Base-by-base conservation (phyloP, 306 rosid genomes). In the Rosa lucieae region DNA sequence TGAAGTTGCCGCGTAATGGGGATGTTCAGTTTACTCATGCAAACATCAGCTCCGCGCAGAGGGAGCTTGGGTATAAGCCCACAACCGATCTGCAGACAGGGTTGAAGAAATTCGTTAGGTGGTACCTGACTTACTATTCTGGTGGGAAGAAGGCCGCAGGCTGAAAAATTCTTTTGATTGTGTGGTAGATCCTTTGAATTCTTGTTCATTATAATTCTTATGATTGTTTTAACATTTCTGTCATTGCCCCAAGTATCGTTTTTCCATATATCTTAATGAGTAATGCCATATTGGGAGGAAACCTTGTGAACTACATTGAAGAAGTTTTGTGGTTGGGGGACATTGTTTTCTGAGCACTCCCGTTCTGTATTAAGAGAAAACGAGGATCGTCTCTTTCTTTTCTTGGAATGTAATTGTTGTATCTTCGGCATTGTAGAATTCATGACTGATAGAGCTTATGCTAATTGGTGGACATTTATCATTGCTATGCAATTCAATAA, bases 1-100 rank as follows among this genome's bases (percentile, higher is more conserved):
- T 91, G 96, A 90, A 70, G 87, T 78, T 95, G 94, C 99, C 99
- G 0, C 85, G 94, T 66, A 95, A 95, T 63, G 99, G 99, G 67
- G 99, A 95, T 48, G 99, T 95, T 76, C 99, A 83, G 66, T 95
- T 85, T 75, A 95, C 99, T 70, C 99, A 95, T 35, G 99, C 99
- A 7, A 95, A 95, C 70, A 95, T 95, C 72, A 95, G 99, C 85
- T 90, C 74, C 18, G 97, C 97, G 35, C 92, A 90, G 88, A 88
- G 90, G 79, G 96, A 95, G 70, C 89, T 95, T 74, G 98, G 97
- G 23, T 95, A 95, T 78, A 91, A 87, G 83, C 99, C 99, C 26
- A 79, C 85, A 0, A 95, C 97, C 0, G 98, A 95, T 92, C 85
- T 95, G 63, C 92, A 91, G 84, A 74, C 88, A 6, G 98, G 99